Conservation (phyloP, 2,329 filamentous ascomycete species). For the Colletotrichum falcatum region DNA sequence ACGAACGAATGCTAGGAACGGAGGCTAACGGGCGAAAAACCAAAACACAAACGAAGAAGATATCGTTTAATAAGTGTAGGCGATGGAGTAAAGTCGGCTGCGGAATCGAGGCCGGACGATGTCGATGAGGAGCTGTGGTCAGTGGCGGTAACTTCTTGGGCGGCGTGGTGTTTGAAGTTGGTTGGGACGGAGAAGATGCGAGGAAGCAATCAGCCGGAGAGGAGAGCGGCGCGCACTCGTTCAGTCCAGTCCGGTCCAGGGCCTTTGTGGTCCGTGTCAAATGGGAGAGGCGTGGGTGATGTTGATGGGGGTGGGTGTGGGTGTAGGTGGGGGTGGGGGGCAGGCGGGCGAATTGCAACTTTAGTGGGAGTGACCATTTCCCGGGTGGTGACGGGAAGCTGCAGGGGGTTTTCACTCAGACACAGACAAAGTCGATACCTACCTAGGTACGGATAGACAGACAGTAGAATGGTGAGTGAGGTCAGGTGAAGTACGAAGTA, state of each 20-base stretch:
- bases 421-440: neutral
- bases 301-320: constrained; percentile 21
- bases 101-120: neutral
- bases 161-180: constrained; percentile 49
- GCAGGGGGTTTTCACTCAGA: neutral
- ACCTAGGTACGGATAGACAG: no score
- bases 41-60: neutral
- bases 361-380: constrained; percentile 8
- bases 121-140: constrained; percentile 41
- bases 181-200: constrained; percentile 17
- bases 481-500: constrained; percentile 12
- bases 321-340: neutral
- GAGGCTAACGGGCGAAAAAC: neutral
- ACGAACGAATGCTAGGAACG: neutral
- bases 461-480: neutral
- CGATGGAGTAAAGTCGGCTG: neutral
- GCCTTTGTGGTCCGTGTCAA: neutral
- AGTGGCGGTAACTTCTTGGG: constrained; percentile 45
- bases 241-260: neutral
- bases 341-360: neutral
- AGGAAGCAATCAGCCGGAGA: constrained; percentile 21
- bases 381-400: constrained; percentile 9
- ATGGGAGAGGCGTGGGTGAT: constrained; percentile 44
- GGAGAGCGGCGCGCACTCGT: constrained; percentile 1
- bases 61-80: neutral